Evolutionary conservation across 148 eudicot species (phyloP).

Genomic region (Silene latifolia): DNA sequence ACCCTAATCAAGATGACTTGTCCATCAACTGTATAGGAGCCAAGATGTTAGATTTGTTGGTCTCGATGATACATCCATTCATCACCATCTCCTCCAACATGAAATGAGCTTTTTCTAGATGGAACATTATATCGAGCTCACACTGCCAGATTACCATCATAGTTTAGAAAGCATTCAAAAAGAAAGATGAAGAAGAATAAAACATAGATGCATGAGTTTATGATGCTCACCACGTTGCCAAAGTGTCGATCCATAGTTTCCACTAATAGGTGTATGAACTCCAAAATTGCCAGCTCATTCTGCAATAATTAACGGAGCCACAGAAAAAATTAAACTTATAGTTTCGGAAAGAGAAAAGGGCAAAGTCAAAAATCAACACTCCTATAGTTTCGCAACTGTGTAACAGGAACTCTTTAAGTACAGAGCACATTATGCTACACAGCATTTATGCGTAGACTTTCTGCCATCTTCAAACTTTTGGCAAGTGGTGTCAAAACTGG

Average conservation of each 20-base stretch:
- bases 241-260: conserved; percentile 99
- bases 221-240: conserved; percentile 78
- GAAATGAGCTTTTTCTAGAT: conserved; percentile 96
- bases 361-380: too few relatives aligned
- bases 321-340: too few relatives aligned
- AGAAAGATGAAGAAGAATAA: neutral
- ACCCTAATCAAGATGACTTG: conserved; percentile 55
- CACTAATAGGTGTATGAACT: conserved; percentile 90
- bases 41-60: conserved; percentile 88
- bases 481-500: neutral
- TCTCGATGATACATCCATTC: conserved; percentile 96
- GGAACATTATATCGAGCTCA: conserved; percentile 99
- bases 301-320: conserved; percentile 20
- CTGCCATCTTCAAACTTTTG: too few relatives aligned
- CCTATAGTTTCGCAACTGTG: too few relatives aligned
- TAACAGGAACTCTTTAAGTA: neutral
- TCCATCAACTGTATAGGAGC: conserved; percentile 93
- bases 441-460: neutral
- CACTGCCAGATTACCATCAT: conserved; percentile 49
- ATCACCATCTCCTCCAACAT: conserved; percentile 99
- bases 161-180: neutral
- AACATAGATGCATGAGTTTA: neutral
- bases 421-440: neutral
- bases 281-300: conserved; percentile 98
- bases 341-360: neutral